Conservation (phyloP, 2,329 filamentous ascomycete genomes). For the Sporothrix phasma region DNA sequence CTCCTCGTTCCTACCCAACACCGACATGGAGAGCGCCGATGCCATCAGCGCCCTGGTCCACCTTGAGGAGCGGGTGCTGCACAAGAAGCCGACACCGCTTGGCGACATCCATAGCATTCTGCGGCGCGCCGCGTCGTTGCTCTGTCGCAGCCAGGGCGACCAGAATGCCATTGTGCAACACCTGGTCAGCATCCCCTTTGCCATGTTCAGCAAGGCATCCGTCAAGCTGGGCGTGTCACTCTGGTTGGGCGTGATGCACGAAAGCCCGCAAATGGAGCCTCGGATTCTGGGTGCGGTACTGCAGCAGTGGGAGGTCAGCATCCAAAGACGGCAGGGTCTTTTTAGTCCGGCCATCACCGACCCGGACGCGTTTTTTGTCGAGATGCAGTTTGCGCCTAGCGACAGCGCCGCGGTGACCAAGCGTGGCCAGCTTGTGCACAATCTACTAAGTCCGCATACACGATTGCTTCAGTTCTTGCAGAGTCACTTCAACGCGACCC, state of each 20-base stretch:
- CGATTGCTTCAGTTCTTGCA: slow-evolving; percentile 78
- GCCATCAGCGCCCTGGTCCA: slow-evolving; percentile 58
- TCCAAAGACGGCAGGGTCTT: slow-evolving; percentile 66
- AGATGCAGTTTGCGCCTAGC: slow-evolving; percentile 86
- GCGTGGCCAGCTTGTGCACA: slow-evolving; percentile 68
- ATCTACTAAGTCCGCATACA: slow-evolving; percentile 77
- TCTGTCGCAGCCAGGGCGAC: slow-evolving; percentile 61
- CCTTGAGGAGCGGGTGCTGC: slow-evolving; percentile 60
- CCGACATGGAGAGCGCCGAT: slow-evolving; percentile 45
- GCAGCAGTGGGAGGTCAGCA: slow-evolving; percentile 81
- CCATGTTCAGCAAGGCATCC: slow-evolving; percentile 85
- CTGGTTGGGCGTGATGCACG: slow-evolving; percentile 94
- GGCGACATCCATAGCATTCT: slow-evolving; percentile 71
- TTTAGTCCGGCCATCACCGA: slow-evolving; percentile 68
- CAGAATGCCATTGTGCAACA: slow-evolving; percentile 74
- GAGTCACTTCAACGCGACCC: slow-evolving; percentile 89
- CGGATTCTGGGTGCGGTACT: slow-evolving; percentile 78
- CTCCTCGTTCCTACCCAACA: slow-evolving; percentile 41
- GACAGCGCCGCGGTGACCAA: slow-evolving; percentile 66
- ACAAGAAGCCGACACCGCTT: slow-evolving; percentile 59
- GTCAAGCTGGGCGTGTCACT: slow-evolving; percentile 92
- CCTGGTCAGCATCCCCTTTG: slow-evolving; percentile 86
- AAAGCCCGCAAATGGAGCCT: slow-evolving; percentile 81
- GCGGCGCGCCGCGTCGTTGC: slow-evolving; percentile 71
- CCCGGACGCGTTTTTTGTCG: slow-evolving; percentile 79